A percentile compares a stretch with the other conserved stretches of the same genome.
These are phyloP conservation scores for Lupinus albus DNA, from an alignment of 306 rosid species.

Conservation along the genomic window DNA sequence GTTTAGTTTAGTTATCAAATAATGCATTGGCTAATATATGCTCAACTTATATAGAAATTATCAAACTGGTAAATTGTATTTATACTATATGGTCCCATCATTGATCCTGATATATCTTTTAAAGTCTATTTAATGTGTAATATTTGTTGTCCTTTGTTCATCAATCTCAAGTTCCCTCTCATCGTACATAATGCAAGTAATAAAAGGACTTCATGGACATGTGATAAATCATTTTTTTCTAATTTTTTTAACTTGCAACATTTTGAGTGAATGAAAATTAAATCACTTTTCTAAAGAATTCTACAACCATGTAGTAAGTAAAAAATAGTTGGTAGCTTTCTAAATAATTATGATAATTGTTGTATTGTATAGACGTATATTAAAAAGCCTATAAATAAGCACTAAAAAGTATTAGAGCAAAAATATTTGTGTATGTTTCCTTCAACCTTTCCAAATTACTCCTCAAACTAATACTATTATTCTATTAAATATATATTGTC, in stretches of 20 bases:
- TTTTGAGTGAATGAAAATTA: conserved; percentile 33
- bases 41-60: conserved; percentile 29
- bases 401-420: too few species aligned
- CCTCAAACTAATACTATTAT: too few species aligned
- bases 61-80: conserved; percentile 38
- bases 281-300: too few species aligned
- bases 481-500: too few species aligned
- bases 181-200: conserved; percentile 23
- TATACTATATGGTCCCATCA: conserved; percentile 39
- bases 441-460: too few species aligned
- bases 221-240: conserved; percentile 30
- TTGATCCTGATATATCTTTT: conserved; percentile 40
- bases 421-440: too few species aligned
- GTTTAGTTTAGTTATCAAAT: not conserved
- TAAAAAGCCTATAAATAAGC: too few species aligned
- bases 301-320: too few species aligned
- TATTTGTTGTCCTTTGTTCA: conserved; percentile 38
- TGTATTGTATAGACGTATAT: too few species aligned
- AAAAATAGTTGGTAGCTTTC: too few species aligned
- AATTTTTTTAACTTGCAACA: too few species aligned
- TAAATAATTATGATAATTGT: too few species aligned
- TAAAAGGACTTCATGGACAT: conserved; percentile 10
- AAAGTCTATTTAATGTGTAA: conserved; percentile 26
- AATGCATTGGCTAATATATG: not conserved
- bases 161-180: conserved; percentile 41